phyloP scores from a whole-genome alignment of 1,284 basidiomycete genomes.

The Ustilago esculenta region DNA sequence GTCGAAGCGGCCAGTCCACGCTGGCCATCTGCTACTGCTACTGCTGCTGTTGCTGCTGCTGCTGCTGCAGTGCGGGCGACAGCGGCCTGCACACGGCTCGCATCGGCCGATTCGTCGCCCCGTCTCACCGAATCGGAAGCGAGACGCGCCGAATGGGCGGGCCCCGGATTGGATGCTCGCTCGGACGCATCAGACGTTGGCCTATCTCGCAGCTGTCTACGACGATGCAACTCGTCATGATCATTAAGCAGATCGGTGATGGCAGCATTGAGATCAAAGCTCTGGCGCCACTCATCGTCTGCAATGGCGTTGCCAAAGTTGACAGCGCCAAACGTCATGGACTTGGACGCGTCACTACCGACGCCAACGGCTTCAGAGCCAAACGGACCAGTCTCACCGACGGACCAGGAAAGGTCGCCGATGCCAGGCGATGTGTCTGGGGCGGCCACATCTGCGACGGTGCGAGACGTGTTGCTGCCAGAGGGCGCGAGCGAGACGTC shows the following conservation, averaged over 20 bases:
- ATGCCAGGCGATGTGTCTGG: conserved; percentile 44
- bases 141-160: conserved; percentile 6
- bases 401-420: conserved; percentile 59
- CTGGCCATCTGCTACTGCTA: conserved; percentile 2
- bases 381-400: conserved; percentile 60
- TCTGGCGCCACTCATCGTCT: conserved; percentile 47
- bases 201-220: conserved; percentile 32
- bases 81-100: not conserved
- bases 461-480: conserved; percentile 11
- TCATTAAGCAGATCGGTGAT: conserved; percentile 60
- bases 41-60: not conserved
- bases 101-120: conserved; percentile 14
- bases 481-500: conserved; percentile 19
- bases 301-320: conserved; percentile 26
- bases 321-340: conserved; percentile 32
- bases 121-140: conserved; percentile 17
- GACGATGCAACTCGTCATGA: conserved; percentile 47
- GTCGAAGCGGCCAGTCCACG: conserved; percentile 5
- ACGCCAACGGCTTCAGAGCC: conserved; percentile 19
- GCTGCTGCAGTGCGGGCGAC: conserved; percentile 3
- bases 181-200: conserved; percentile 35
- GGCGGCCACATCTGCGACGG: not conserved
- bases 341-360: conserved; percentile 25
- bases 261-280: conserved; percentile 61
- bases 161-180: not conserved